A percentile compares a stretch with the other conserved stretches of the same genome.
Conservation (phyloP, 306 rosid species). For the Notholithocarpus densiflorus region DNA sequence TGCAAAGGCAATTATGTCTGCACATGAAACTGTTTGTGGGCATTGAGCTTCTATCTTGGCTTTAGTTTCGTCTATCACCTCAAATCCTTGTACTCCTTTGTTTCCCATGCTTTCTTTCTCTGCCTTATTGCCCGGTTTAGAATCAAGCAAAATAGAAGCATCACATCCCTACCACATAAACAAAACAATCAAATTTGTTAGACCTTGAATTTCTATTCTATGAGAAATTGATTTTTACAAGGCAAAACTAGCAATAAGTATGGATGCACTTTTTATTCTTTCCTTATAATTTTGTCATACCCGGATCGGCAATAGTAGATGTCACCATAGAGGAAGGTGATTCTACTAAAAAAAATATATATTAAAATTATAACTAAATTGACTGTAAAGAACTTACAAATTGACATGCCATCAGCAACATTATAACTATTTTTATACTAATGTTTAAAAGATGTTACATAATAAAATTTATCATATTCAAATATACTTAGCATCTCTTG, state of each 20-base stretch:
- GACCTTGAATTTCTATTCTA: background rate
- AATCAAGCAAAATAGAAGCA: conserved; percentile 8
- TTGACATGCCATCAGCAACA: too few species aligned
- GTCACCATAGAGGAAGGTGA: too few species aligned
- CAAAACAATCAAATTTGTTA: background rate
- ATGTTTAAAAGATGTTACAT: too few species aligned
- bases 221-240: background rate
- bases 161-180: conserved; percentile 5
- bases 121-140: background rate
- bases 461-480: too few species aligned
- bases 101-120: conserved; percentile 1
- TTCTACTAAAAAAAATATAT: too few species aligned
- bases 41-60: conserved; percentile 14
- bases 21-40: background rate
- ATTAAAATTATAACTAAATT: too few species aligned
- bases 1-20: conserved; percentile 3
- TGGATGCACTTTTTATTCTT: background rate
- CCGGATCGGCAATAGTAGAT: too few species aligned
- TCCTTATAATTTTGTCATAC: too few species aligned
- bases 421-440: too few species aligned
- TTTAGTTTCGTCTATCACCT: background rate
- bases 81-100: conserved; percentile 1
- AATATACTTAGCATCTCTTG: too few species aligned
- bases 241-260: background rate
- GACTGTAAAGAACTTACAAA: too few species aligned